phyloP scores from a whole-genome alignment of 495 filamentous ascomycete species.

The Penicillium egyptiacum region DNA sequence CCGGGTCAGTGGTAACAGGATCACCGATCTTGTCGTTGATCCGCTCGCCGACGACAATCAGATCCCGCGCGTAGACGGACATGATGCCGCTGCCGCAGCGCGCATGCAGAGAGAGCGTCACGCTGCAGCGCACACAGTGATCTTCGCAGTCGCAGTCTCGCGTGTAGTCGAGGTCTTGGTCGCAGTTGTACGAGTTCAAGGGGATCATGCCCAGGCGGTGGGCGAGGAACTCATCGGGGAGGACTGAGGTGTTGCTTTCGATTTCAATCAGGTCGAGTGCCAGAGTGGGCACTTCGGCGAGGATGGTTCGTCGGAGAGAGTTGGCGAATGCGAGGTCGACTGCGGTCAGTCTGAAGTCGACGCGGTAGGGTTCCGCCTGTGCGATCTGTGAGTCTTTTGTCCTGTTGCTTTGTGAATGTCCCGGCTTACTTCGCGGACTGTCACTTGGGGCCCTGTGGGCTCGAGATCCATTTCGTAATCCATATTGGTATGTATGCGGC shows the following conservation, averaged over 20 bases:
- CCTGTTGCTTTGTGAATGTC: neutral
- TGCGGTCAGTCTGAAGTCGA: slow-evolving; percentile 79
- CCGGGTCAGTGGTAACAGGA: slow-evolving; percentile 82
- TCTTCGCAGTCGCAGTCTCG: slow-evolving; percentile 95
- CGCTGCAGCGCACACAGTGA: slow-evolving; percentile 86
- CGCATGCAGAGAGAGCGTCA: slow-evolving; percentile 77
- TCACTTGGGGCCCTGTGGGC: slow-evolving; percentile 64
- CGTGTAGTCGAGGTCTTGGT: slow-evolving; percentile 79
- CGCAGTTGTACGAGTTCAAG: slow-evolving; percentile 78
- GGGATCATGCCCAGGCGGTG: slow-evolving; percentile 93
- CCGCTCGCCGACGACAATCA: slow-evolving; percentile 62
- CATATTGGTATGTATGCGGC: slow-evolving; percentile 45
- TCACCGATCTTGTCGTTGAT: slow-evolving; percentile 73
- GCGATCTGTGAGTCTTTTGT: neutral
- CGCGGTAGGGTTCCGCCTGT: slow-evolving; percentile 66
- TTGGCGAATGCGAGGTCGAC: slow-evolving; percentile 90
- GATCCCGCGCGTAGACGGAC: slow-evolving; percentile 85
- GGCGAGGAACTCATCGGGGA: slow-evolving; percentile 92
- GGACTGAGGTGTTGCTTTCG: slow-evolving; percentile 86
- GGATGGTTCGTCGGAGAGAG: slow-evolving; percentile 86
- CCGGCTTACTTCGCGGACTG: slow-evolving; percentile 62
- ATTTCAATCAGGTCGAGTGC: slow-evolving; percentile 95
- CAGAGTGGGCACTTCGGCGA: slow-evolving; percentile 92
- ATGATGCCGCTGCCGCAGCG: slow-evolving; percentile 82
- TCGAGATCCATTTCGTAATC: slow-evolving; percentile 72